These are phyloP conservation scores for Meira nashicola DNA, from an alignment of 1,284 basidiomycete species.

Conservation along the genomic window DNA sequence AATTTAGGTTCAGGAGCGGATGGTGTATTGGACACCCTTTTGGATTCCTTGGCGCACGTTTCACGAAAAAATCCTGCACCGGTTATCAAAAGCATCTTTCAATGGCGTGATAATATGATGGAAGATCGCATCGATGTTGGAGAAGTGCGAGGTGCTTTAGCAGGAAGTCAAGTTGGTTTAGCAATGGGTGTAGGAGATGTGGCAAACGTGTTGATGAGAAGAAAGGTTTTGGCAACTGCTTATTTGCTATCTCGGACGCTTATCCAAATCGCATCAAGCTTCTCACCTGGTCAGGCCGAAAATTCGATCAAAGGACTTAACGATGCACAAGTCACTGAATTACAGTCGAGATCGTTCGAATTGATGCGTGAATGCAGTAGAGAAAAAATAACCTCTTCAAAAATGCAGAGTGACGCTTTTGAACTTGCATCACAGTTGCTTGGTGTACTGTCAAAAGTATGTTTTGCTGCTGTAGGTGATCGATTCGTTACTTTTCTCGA, in stretches of 20 bases:
- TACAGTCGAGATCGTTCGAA: slow-evolving; percentile 36
- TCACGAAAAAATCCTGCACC: slow-evolving; percentile 76
- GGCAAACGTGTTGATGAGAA: slow-evolving; percentile 28
- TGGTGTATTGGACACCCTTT: slow-evolving; percentile 70
- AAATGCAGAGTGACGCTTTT: slow-evolving; percentile 38
- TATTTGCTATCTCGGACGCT: slow-evolving; percentile 30
- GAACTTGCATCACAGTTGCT: slow-evolving; percentile 40
- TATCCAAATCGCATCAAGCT: slow-evolving; percentile 22
- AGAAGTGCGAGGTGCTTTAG: slow-evolving; percentile 12
- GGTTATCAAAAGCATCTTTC: slow-evolving; percentile 78
- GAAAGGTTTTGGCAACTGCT: slow-evolving; percentile 31
- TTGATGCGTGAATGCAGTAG: slow-evolving; percentile 40
- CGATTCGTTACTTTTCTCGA: slow-evolving; percentile 45
- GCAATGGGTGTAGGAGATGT: slow-evolving; percentile 21
- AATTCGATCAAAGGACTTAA: slow-evolving; percentile 1
- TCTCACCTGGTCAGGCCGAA: slow-evolving; percentile 13
- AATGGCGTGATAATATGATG: slow-evolving; percentile 63
- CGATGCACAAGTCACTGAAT: slow-evolving; percentile 28
- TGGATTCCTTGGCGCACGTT: slow-evolving; percentile 77
- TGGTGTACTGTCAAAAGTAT: slow-evolving; percentile 38
- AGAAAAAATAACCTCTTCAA: slow-evolving; percentile 25
- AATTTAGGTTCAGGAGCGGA: slow-evolving; percentile 68
- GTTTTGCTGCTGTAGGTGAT: slow-evolving; percentile 43
- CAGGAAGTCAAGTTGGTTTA: slow-evolving; percentile 12
- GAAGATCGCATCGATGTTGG: slow-evolving; percentile 15